A percentile compares a stretch with the other conserved stretches of the same genome.
Evolutionary conservation across 1,139 yeast species (phyloP).

Genomic region (Hansenula sp.): DNA sequence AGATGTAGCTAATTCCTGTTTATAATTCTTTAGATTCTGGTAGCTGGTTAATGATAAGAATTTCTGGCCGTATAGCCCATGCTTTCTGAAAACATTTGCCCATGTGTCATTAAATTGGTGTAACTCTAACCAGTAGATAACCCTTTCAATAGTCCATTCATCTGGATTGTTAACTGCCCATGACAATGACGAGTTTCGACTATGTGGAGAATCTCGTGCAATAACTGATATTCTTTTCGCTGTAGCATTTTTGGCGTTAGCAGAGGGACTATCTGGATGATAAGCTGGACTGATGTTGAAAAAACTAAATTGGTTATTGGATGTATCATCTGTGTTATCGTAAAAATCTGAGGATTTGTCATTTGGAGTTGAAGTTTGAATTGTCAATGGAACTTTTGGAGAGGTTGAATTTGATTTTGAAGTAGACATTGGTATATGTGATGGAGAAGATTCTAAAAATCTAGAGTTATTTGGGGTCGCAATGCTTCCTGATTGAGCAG

Average conservation of each 20-base stretch:
- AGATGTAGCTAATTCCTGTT: slow-evolving; percentile 42
- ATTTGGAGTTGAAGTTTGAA: slow-evolving; percentile 21
- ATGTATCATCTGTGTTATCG: not conserved
- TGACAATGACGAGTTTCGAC: slow-evolving; percentile 28
- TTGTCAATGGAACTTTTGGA: slow-evolving; percentile 13
- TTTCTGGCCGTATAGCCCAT: slow-evolving; percentile 57
- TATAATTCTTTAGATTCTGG: slow-evolving; percentile 46
- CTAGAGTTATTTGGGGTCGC: slow-evolving; percentile 3
- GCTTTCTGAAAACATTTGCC: slow-evolving; percentile 57
- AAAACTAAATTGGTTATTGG: slow-evolving; percentile 17
- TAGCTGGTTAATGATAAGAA: slow-evolving; percentile 69
- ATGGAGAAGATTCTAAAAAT: slow-evolving; percentile 3
- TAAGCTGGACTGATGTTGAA: slow-evolving; percentile 17
- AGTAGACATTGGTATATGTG: not conserved
- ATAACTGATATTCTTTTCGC: slow-evolving; percentile 3
- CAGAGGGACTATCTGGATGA: slow-evolving; percentile 9
- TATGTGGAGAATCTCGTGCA: slow-evolving; percentile 26
- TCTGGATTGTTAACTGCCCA: slow-evolving; percentile 40
- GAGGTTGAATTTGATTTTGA: slow-evolving; percentile 5
- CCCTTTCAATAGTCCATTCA: slow-evolving; percentile 70
- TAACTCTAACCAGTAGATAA: slow-evolving; percentile 59
- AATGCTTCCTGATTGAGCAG: slow-evolving; percentile 14
- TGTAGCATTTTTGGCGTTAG: slow-evolving; percentile 1
- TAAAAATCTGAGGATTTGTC: slow-evolving; percentile 2
- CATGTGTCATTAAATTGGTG: slow-evolving; percentile 71